Base-by-base conservation (phyloP, 768 basidiomycete species). In the Suillus placidus region DNA sequence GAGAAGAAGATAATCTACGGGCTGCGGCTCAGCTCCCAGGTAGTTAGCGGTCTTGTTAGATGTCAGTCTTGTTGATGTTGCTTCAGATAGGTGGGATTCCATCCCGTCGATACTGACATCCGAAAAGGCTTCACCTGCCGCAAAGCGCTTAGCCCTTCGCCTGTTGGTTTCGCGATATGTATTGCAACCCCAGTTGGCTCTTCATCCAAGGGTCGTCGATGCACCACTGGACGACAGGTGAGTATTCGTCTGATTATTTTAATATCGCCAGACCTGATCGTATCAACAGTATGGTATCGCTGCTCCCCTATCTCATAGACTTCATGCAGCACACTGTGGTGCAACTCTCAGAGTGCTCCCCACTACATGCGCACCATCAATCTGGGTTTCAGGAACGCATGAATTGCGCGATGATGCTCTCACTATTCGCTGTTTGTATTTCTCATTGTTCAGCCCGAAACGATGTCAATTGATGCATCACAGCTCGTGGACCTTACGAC, bases 21-120 rank as follows among this genome's bases (percentile, higher is more conserved):
- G 89, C 88, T 47, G 87, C 88, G 6, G 77, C 83, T 30, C 90
- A 92, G 68, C 77, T 93, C n/a, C 91, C 92, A 65, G 82, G 91
- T 88, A 74, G 63, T 51, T 16, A 13, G 10, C 60, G 35, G 38
- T 38, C 9, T 38, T 45, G 18, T 16, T 10, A 40, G 12, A 32
- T 37, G 43, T 18, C 26, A 32, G 5, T 23, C 52, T 61, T 12
- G 43, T 60, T 76, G 43, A 76, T 56, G 23, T 47, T 38, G 64
- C 2, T 38, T 38, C 71, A 90, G 91, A 85, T 55, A 79, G 73
- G 8, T 93, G 86, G 88, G 64, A 75, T n/a, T 78, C 75, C 51
- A 70, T 90, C 34, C 71, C 80, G 10, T 72, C 70, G 16, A 72
- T 83, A 9, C 74, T 90, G 18, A 76, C 79, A 13, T 88, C 87